phyloP scores from a whole-genome alignment of 805 yeast genomes.

The Candida dendrica region DNA sequence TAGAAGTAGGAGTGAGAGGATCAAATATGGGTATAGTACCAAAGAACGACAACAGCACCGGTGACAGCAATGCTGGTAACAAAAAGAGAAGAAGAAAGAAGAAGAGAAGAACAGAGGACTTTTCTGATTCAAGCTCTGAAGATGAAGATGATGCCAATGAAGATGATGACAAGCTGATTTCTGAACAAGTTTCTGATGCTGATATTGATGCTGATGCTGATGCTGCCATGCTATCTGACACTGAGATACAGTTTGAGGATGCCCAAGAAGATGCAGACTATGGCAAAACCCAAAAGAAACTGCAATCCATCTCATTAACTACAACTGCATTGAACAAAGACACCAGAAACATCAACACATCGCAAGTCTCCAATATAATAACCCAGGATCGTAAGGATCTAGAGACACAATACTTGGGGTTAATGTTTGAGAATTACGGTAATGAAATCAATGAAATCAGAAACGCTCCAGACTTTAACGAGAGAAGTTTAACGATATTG shows the following conservation, averaged over 20 bases:
- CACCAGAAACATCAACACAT: conserved; percentile 22
- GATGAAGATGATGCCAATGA: conserved; percentile 10
- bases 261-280: conserved; percentile 11
- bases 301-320: conserved; percentile 21
- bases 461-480: conserved; percentile 55
- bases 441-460: conserved; percentile 56
- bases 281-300: conserved; percentile 7
- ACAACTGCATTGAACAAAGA: conserved; percentile 27
- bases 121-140: conserved; percentile 39
- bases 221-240: conserved; percentile 25
- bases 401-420: conserved; percentile 42
- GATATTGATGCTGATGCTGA: conserved; percentile 10
- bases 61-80: conserved; percentile 1
- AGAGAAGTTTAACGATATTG: conserved; percentile 36
- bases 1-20: not conserved
- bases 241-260: conserved; percentile 17
- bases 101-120: conserved; percentile 80
- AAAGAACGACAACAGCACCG: conserved; percentile 10
- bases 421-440: conserved; percentile 53
- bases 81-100: conserved; percentile 50
- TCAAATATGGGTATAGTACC: conserved; percentile 17
- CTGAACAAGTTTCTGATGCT: conserved; percentile 15
- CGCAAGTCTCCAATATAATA: conserved; percentile 22
- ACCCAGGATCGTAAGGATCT: conserved; percentile 28
- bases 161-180: conserved; percentile 9